Evolutionary conservation across 2,329 filamentous ascomycete genomes (phyloP).

Genomic region (Fusarium pseudograminearum): DNA sequence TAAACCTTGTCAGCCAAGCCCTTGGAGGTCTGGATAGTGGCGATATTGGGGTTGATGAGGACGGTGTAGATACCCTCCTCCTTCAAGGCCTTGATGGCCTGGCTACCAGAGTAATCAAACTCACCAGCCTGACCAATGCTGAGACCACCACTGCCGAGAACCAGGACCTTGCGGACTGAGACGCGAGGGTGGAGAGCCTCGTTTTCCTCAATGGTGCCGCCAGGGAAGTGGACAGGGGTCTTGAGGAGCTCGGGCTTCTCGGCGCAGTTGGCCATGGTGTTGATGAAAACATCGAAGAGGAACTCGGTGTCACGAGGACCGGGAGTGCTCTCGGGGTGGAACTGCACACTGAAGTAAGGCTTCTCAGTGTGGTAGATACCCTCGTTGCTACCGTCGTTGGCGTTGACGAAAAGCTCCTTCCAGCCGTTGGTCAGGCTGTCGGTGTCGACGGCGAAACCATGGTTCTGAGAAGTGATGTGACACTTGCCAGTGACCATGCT

Average conservation of each 20-base stretch:
- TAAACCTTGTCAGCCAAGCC: constrained; percentile 98
- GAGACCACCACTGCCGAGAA: constrained; percentile 93
- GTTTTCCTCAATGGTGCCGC: constrained; percentile 84
- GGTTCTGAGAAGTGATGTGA: constrained; percentile 99
- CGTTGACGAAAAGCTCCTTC: constrained; percentile 96
- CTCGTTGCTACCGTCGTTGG: constrained; percentile 98
- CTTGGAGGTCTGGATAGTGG: constrained; percentile 98
- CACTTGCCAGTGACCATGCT: constrained; percentile 95
- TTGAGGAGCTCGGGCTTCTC: constrained; percentile 74
- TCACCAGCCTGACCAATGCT: constrained; percentile 98
- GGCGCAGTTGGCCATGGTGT: constrained; percentile 80
- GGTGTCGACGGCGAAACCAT: constrained; percentile 93
- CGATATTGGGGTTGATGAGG: constrained; percentile 98
- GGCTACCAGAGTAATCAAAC: constrained; percentile 98
- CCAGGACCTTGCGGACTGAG: constrained; percentile 91
- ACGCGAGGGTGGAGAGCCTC: constrained; percentile 80
- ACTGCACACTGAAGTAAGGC: constrained; percentile 99
- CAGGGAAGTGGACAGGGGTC: constrained; percentile 86
- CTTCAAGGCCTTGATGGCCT: constrained; percentile 98
- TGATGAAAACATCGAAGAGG: constrained; percentile 95
- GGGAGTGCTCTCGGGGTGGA: constrained; percentile 97
- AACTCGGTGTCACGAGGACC: constrained; percentile 96
- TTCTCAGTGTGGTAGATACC: constrained; percentile 88
- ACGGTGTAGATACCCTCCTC: constrained; percentile 98
- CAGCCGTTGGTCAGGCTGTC: constrained; percentile 80